phyloP scores from a whole-genome alignment of 1,139 yeast species.

The Pichia sp. region DNA sequence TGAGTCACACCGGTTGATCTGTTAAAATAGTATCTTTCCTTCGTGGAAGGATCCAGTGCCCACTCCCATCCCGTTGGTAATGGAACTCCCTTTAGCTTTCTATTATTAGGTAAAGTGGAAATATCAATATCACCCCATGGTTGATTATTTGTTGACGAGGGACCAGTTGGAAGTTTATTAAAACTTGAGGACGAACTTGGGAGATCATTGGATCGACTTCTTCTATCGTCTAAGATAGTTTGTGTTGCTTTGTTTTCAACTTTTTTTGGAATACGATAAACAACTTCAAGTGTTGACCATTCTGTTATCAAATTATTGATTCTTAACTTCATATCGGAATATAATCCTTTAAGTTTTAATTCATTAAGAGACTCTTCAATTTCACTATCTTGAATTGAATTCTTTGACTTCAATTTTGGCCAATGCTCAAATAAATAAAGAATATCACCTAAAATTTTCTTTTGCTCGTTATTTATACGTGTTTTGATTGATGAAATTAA shows the following conservation, averaged over 20 bases:
- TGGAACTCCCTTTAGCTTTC: slow-evolving; percentile 28
- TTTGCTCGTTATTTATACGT: slow-evolving; percentile 28
- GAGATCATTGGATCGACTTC: slow-evolving; percentile 26
- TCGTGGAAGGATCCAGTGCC: slow-evolving; percentile 40
- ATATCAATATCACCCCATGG: slow-evolving; percentile 20
- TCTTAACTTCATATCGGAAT: slow-evolving; percentile 32
- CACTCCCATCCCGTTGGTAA: slow-evolving; percentile 52
- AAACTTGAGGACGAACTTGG: slow-evolving; percentile 2
- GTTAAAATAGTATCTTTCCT: slow-evolving; percentile 49
- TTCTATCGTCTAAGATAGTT: slow-evolving; percentile 31
- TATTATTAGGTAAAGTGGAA: slow-evolving; percentile 14
- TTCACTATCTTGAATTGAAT: slow-evolving; percentile 73
- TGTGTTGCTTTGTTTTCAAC: slow-evolving; percentile 11
- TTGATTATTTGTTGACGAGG: slow-evolving; percentile 7
- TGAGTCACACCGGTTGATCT: slow-evolving; percentile 40
- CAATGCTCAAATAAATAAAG: slow-evolving; percentile 58
- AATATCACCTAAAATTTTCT: slow-evolving; percentile 39
- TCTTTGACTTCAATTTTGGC: slow-evolving; percentile 71
- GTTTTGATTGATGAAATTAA: slow-evolving; percentile 23
- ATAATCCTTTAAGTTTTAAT: slow-evolving; percentile 26
- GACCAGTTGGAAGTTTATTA: slow-evolving; percentile 15
- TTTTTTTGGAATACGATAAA: slow-evolving; percentile 70
- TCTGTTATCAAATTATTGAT: slow-evolving; percentile 47
- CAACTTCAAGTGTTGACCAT: slow-evolving; percentile 77
- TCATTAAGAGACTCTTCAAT: slow-evolving; percentile 55